Base-by-base conservation (phyloP, 768 basidiomycete genomes). In the Phaeotremella skinneri region DNA sequence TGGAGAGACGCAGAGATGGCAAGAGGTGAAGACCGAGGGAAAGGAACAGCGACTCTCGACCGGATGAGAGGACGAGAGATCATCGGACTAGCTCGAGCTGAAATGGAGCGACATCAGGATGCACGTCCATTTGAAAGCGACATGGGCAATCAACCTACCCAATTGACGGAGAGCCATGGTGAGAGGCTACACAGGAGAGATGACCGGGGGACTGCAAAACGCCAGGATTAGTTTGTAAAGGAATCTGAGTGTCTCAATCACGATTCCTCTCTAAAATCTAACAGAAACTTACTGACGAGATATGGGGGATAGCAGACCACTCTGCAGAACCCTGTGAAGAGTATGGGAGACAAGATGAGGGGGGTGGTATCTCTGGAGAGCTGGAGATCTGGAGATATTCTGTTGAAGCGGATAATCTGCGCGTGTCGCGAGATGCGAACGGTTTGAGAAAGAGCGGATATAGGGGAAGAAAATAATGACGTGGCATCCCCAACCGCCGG, bases 121-220 rank as follows among this genome's bases (percentile, higher is more conserved):
- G 21, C 16, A 29, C 9, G 5, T 7, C n/a, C 5, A 5, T 17
- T 6, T 13, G 9, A 17, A 25, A 53, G 11, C 30, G 47, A 48
- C 11, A 11, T 16, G 47, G 53, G 21, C 20, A 27, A n/a, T 16
- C 5, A 29, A 65, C 70, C 42, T 21, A 72, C 70, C 61, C 30
- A 72, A 34, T 64, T 72, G 70, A 47, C 70, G 58, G 56, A 69
- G 55, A 47, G 70, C 68, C 70, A 72, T 72, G 49, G 37, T 65
- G 63, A 47, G 9, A 27, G 27, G 14, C 11, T 20, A 45, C n/a
- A 5, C 9, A 37, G 34, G 34, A 37, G 34, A 37, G 34, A 37
- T 37, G 34, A 37, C 34, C 9, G 17, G 7, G 34, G 17, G 9
- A 7, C 7, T 37, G 9, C 9, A 37, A 37, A 37, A 37, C 7